Evolutionary conservation across 306 rosid species (phyloP).

Genomic region (Echinosophora koreensis): DNA sequence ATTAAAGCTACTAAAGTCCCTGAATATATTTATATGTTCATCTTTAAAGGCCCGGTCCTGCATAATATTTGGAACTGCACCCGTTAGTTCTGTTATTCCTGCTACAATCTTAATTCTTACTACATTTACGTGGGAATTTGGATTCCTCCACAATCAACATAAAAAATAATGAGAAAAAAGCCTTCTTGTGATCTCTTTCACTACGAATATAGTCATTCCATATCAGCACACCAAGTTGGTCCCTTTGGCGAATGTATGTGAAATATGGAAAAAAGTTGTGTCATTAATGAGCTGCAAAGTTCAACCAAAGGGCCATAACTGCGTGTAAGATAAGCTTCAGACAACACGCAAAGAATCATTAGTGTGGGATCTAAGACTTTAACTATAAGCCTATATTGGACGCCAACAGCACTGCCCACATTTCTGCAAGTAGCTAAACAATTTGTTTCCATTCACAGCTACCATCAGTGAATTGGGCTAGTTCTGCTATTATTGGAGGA

Average conservation of each 20-base stretch:
- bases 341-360: conserved; percentile 52
- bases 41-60: too few relatives aligned
- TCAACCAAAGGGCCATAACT: conserved; percentile 37
- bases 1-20: too few relatives aligned
- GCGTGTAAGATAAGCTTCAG: conserved; percentile 35
- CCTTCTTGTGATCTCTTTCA: background rate
- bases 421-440: conserved; percentile 7
- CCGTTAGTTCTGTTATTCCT: background rate
- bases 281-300: conserved; percentile 35
- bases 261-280: conserved; percentile 21
- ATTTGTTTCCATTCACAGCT: background rate
- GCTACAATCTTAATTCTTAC: background rate
- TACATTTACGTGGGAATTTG: conserved; percentile 38
- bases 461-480: background rate
- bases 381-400: too few relatives aligned
- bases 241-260: conserved; percentile 9
- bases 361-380: conserved; percentile 23
- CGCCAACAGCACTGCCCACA: conserved; percentile 11
- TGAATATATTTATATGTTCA: too few relatives aligned
- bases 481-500: background rate
- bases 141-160: conserved; percentile 13
- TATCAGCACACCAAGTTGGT: conserved; percentile 16
- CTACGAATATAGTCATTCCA: conserved; percentile 24
- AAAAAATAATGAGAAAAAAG: conserved; percentile 27
- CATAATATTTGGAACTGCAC: background rate